phyloP scores from a whole-genome alignment of 2,329 filamentous ascomycete genomes.

The Arthrocladium fulminans region DNA sequence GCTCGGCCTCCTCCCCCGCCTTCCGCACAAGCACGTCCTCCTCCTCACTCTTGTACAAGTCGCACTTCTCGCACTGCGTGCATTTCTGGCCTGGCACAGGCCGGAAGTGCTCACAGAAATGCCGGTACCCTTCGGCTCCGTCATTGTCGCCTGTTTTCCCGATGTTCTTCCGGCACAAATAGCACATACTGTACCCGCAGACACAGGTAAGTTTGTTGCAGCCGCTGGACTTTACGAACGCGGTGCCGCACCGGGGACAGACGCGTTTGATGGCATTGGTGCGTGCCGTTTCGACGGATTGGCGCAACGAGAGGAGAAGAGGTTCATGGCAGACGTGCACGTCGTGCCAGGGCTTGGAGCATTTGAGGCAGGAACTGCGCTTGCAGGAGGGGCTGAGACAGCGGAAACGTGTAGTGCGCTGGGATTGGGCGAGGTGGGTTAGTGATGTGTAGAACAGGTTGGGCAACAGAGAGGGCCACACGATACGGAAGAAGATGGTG shows the following conservation, averaged over 20 bases:
- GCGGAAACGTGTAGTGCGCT: slow-evolving; percentile 65
- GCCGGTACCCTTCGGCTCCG: slow-evolving; percentile 64
- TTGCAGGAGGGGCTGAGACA: slow-evolving; percentile 63
- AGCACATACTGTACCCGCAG: slow-evolving; percentile 97
- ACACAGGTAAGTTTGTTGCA: slow-evolving; percentile 96
- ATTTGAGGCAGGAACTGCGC: slow-evolving; percentile 69
- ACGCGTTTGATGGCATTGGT: slow-evolving; percentile 91
- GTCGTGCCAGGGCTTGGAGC: slow-evolving; percentile 74
- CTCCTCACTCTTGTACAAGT: slow-evolving; percentile 62
- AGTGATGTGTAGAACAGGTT: slow-evolving; percentile 50
- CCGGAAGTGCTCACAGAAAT: slow-evolving; percentile 95
- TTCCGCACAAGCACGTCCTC: slow-evolving; percentile 60
- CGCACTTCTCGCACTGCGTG: slow-evolving; percentile 69
- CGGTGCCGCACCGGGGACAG: slow-evolving; percentile 81
- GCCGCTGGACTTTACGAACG: slow-evolving; percentile 84
- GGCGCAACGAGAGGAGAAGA: slow-evolving; percentile 69
- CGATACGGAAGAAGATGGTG: slow-evolving; percentile 40
- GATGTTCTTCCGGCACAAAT: slow-evolving; percentile 66
- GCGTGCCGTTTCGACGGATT: slow-evolving; percentile 85
- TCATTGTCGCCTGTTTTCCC: slow-evolving; percentile 20
- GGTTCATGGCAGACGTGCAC: slow-evolving; percentile 86
- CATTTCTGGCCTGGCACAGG: slow-evolving; percentile 68
- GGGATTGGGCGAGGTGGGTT: slow-evolving; percentile 58
- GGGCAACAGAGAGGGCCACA: slow-evolving; percentile 46
- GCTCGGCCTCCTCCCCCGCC: slow-evolving; percentile 63